These are phyloP conservation scores for Saururus chinensis DNA, from an alignment of 164 flowering plant species.

Conservation along the genomic window DNA sequence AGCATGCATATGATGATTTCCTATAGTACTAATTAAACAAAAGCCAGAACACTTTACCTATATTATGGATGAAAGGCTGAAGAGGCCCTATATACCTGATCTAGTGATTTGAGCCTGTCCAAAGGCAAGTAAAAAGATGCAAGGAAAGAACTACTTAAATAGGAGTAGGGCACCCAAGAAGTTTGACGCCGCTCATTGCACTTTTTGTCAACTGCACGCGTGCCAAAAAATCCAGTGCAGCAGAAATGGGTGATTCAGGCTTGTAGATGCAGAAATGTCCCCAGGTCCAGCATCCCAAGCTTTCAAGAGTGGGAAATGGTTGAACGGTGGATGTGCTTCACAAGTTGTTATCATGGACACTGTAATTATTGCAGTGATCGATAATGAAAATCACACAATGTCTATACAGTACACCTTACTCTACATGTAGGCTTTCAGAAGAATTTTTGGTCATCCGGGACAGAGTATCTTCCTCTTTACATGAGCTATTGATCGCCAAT, in stretches of 20 bases:
- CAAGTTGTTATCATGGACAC: background rate
- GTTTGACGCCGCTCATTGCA: background rate
- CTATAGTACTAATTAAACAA: too few relatives aligned
- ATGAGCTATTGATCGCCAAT: too few relatives aligned
- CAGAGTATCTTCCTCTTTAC: too few relatives aligned
- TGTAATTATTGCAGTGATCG: background rate
- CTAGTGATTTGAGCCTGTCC: too few relatives aligned
- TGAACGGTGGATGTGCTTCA: background rate
- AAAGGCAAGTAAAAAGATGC: too few relatives aligned
- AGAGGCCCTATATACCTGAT: too few relatives aligned
- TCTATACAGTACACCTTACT: too few relatives aligned
- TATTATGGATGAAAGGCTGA: too few relatives aligned
- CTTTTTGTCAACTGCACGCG: background rate
- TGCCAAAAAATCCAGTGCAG: background rate
- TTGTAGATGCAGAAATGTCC: background rate
- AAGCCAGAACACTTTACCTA: too few relatives aligned
- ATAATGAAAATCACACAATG: background rate
- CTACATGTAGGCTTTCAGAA: too few relatives aligned
- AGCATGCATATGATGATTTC: too few relatives aligned
- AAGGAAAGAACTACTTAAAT: background rate
- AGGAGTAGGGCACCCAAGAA: background rate
- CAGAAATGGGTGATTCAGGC: background rate
- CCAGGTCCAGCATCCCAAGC: background rate
- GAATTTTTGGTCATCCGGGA: too few relatives aligned
- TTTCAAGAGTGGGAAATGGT: background rate